Evolutionary conservation across 2,329 filamentous ascomycete genomes (phyloP).

Genomic region (Dactylonectria estremocensis): DNA sequence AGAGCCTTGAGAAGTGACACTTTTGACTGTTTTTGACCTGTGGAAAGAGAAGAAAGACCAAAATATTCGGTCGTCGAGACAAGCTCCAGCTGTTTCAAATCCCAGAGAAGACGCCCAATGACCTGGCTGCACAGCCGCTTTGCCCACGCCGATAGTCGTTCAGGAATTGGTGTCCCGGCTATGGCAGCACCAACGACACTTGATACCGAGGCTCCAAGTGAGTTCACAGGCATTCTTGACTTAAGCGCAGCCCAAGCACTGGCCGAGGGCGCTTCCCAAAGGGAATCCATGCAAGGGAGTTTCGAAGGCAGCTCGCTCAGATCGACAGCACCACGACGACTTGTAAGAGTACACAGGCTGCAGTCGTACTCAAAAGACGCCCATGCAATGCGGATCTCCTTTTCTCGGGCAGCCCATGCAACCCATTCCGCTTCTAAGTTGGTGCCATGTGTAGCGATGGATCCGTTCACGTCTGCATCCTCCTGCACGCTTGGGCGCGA

Average conservation of each 20-base stretch:
- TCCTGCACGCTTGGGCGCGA: constrained; percentile 29
- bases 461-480: constrained; percentile 15
- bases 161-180: constrained; percentile 17
- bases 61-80: constrained; percentile 46
- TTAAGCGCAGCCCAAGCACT: constrained; percentile 46
- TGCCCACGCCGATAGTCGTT: constrained; percentile 46
- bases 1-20: constrained; percentile 37
- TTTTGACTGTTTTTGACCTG: constrained; percentile 45
- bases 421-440: constrained; percentile 40
- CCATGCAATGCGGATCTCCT: constrained; percentile 47
- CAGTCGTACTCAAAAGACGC: constrained; percentile 54
- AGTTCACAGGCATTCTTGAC: constrained; percentile 17
- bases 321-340: constrained; percentile 48
- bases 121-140: constrained; percentile 49
- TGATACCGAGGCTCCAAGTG: constrained; percentile 28
- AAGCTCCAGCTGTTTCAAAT: constrained; percentile 49
- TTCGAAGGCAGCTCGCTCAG: constrained; percentile 48
- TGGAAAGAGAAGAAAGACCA: constrained; percentile 45
- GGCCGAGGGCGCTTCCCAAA: constrained; percentile 51
- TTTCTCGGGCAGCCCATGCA: constrained; percentile 45
- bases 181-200: constrained; percentile 21
- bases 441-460: neutral
- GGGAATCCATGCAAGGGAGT: constrained; percentile 48
- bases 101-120: constrained; percentile 51
- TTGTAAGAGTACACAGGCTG: constrained; percentile 50